Evolutionary conservation across 495 filamentous ascomycete genomes (phyloP), one percentile per base, ranked within the genome.

Genomic region (Parathielavia appendiculata): DNA sequence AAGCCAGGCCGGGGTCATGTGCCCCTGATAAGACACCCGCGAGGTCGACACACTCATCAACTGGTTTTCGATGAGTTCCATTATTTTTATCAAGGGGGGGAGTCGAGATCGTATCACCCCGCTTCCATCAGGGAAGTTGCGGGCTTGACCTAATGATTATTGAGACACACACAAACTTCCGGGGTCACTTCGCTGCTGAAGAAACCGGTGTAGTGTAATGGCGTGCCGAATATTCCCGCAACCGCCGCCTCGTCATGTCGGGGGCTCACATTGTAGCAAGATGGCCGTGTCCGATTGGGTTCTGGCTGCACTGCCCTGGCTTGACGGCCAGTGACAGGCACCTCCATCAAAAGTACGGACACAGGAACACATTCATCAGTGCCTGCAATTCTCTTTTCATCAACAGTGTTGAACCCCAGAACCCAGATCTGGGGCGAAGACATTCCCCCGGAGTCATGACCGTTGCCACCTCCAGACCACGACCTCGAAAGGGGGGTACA

Each of bases 1-100:
- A 57, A 43, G 54, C 54, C 44, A 22, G 45, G 19, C 38, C 54
- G 45, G 49, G 20, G 44, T 57, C 54, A 57, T 57, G 54, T 57
- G 54, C 11, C 23, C 19, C 10, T 8, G 54, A 43, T 35, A 34
- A 40, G 44, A 45, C 45, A 39, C 46, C 54, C 51, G 12, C 38
- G 51, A 53, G 39, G 51, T 19, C n/a, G 10, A 23, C 22, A 43
- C 23, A 43, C 36, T 13, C 3, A 26, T 10, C 41, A 40, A 41
- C 11, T 35, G 3, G 49, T 40, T 52, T 20, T 39, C 49, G 49
- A 52, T 39, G 46, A 30, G 14, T 39, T 16, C n/a, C 30, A 51
- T 38, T 49, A 32, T 49, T 17, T 20, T 38, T 16, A 41, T n/a
- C 39, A 17, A 41, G 20, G 10, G 22, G 20, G 38, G 19, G 26